A percentile compares a stretch with the other conserved stretches of the same genome.
These are phyloP conservation scores for Colletotrichum liaoningense DNA, from an alignment of 2,329 filamentous ascomycete genomes.

Conservation along the genomic window DNA sequence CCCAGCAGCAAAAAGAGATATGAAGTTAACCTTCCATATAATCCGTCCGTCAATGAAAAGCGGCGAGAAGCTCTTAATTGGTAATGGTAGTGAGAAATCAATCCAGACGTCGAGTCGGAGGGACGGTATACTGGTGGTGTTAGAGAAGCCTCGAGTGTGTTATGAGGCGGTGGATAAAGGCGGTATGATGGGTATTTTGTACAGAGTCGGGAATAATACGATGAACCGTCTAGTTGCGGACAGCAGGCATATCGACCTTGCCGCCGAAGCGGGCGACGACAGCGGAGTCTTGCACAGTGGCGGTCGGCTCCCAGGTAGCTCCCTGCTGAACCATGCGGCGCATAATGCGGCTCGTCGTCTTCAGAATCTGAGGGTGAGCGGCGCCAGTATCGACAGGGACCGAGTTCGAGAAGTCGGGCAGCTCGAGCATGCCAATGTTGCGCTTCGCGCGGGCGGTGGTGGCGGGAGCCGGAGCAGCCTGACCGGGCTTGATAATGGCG, in stretches of 20 bases:
- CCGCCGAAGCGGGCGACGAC: slow-evolving; percentile 9
- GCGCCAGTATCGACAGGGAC: slow-evolving; percentile 36
- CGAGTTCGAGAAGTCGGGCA: slow-evolving; percentile 39
- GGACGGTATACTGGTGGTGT: slow-evolving; percentile 7
- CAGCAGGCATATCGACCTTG: slow-evolving; percentile 32
- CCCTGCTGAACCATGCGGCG: slow-evolving; percentile 30
- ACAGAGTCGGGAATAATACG: slow-evolving; percentile 12
- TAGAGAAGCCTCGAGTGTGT: not conserved
- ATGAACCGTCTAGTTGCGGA: slow-evolving; percentile 11
- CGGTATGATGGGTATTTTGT: slow-evolving; percentile 25
- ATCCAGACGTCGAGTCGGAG: slow-evolving; percentile 34
- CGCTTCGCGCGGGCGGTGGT: slow-evolving; percentile 42
- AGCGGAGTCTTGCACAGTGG: slow-evolving; percentile 6
- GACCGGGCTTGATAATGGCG: slow-evolving; percentile 49
- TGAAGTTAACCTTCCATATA: slow-evolving; percentile 13
- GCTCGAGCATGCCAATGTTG: slow-evolving; percentile 40
- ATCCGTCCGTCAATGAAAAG: slow-evolving; percentile 33
- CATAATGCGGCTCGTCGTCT: slow-evolving; percentile 26
- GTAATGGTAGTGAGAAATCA: slow-evolving; percentile 29
- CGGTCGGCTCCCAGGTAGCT: slow-evolving; percentile 13
- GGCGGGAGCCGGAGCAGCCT: slow-evolving; percentile 37
- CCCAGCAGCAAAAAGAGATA: not conserved
- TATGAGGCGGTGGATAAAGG: slow-evolving; percentile 2
- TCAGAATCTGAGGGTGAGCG: slow-evolving; percentile 8
- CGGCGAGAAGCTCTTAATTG: slow-evolving; percentile 12